phyloP scores from a whole-genome alignment of 2,329 filamentous ascomycete species.

The Hypoxylon sp. region DNA sequence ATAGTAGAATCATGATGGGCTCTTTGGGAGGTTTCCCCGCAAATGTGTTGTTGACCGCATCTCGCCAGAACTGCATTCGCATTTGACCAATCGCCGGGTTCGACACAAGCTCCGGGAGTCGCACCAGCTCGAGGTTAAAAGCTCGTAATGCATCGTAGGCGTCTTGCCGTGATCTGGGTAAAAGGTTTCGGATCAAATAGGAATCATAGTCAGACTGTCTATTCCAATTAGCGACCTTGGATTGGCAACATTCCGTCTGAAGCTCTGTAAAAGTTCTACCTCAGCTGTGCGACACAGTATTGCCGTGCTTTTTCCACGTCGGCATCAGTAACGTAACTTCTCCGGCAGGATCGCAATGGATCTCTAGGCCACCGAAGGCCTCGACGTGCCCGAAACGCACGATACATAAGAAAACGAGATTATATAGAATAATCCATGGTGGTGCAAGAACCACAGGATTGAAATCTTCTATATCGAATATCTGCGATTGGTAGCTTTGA shows the following conservation, averaged over 20 bases:
- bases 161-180: slow-evolving; percentile 80
- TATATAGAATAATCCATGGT: slow-evolving; percentile 32
- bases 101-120: slow-evolving; percentile 90
- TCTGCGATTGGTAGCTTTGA: slow-evolving; percentile 14
- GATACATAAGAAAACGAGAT: slow-evolving; percentile 47
- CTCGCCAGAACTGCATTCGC: slow-evolving; percentile 96
- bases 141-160: slow-evolving; percentile 92
- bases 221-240: slow-evolving; percentile 43
- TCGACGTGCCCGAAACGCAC: slow-evolving; percentile 43
- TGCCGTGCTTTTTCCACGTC: slow-evolving; percentile 67
- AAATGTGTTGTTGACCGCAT: slow-evolving; percentile 84
- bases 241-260: background rate
- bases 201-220: slow-evolving; percentile 93
- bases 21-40: slow-evolving; percentile 86
- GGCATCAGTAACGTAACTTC: slow-evolving; percentile 64
- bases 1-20: slow-evolving; percentile 87
- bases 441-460: slow-evolving; percentile 8
- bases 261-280: slow-evolving; percentile 55
- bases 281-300: slow-evolving; percentile 69
- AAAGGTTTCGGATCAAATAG: slow-evolving; percentile 86
- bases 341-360: slow-evolving; percentile 36
- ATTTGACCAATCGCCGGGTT: slow-evolving; percentile 88
- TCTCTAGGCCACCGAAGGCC: slow-evolving; percentile 47
- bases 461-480: slow-evolving; percentile 14
- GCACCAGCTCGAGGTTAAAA: slow-evolving; percentile 92